A percentile compares a stretch with the other conserved stretches of the same genome.
Evolutionary conservation across 2,329 filamentous ascomycete genomes (phyloP).

Genomic region (Ophiognomonia clavigignenti-juglandacearum): DNA sequence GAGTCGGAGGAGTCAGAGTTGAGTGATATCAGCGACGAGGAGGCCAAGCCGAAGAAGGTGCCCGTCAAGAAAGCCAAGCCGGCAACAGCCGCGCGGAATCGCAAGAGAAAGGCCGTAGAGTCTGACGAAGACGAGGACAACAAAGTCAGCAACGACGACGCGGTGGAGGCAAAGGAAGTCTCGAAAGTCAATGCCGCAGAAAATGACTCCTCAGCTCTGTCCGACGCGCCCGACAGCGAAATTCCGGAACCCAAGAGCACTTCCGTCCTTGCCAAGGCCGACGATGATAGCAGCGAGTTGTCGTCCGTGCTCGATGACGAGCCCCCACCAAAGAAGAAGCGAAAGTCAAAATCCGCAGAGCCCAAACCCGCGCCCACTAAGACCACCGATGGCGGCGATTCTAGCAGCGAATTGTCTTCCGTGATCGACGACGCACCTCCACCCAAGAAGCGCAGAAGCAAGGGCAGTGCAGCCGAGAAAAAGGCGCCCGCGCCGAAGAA

Average conservation of each 20-base stretch:
- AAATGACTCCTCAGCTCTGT: conserved; percentile 14
- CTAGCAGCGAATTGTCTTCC: conserved; percentile 65
- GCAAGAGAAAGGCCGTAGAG: conserved; percentile 24
- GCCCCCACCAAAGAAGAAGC: conserved; percentile 51
- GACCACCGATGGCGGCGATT: conserved; percentile 24
- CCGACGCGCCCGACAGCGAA: neutral
- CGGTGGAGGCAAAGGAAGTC: conserved; percentile 3
- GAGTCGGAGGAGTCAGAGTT: conserved; percentile 22
- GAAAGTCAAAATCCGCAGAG: conserved; percentile 7
- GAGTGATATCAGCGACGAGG: conserved; percentile 18
- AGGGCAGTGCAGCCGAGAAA: conserved; percentile 34
- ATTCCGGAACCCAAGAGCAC: neutral
- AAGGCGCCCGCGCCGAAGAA: conserved; percentile 39
- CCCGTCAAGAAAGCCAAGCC: conserved; percentile 24
- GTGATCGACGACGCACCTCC: conserved; percentile 77
- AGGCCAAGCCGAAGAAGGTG: conserved; percentile 9
- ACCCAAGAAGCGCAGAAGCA: conserved; percentile 53
- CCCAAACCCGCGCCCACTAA: conserved; percentile 8
- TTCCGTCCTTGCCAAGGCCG: neutral
- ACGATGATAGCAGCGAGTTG: conserved; percentile 45
- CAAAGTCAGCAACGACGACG: neutral
- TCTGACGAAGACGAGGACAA: conserved; percentile 22
- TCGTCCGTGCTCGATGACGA: conserved; percentile 69
- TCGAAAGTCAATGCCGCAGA: conserved; percentile 13
- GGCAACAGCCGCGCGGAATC: conserved; percentile 6